Conservation (phyloP, 441 rosid species). For the Syzygium syzygioides region DNA sequence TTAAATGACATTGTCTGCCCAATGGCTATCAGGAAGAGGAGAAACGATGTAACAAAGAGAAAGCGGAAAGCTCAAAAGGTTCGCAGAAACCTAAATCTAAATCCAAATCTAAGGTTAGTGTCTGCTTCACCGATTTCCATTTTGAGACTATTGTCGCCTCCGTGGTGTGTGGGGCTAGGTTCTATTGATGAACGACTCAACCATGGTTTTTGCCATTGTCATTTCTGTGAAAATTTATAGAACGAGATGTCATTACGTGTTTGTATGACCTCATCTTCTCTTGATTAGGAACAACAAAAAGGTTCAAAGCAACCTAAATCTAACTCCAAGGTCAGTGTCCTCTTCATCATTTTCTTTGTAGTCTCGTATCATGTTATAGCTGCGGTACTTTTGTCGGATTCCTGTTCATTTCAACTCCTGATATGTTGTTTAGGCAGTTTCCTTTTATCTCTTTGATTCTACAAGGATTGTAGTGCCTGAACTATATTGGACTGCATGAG, state of each 20-base stretch:
- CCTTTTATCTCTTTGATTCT: not conserved
- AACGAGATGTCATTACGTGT: not conserved
- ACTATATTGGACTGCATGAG: not conserved
- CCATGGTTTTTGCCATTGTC: not conserved
- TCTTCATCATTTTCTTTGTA: not conserved
- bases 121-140: not conserved
- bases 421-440: not conserved
- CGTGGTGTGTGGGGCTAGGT: not conserved
- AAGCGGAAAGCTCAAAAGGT: conserved; percentile 10
- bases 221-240: not conserved
- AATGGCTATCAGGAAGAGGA: conserved; percentile 47
- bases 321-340: not conserved
- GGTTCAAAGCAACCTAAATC: not conserved
- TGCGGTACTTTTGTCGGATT: not conserved
- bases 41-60: conserved; percentile 32
- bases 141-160: not conserved
- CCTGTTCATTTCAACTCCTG: not conserved
- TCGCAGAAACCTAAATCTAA: conserved; percentile 14
- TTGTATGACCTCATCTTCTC: not conserved
- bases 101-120: conserved; percentile 23
- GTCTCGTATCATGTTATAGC: not conserved
- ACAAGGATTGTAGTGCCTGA: not conserved
- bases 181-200: not conserved
- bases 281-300: not conserved
- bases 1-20: not conserved